Base-by-base conservation (phyloP, 208 protist species). In the Leishmania tarentolae region DNA sequence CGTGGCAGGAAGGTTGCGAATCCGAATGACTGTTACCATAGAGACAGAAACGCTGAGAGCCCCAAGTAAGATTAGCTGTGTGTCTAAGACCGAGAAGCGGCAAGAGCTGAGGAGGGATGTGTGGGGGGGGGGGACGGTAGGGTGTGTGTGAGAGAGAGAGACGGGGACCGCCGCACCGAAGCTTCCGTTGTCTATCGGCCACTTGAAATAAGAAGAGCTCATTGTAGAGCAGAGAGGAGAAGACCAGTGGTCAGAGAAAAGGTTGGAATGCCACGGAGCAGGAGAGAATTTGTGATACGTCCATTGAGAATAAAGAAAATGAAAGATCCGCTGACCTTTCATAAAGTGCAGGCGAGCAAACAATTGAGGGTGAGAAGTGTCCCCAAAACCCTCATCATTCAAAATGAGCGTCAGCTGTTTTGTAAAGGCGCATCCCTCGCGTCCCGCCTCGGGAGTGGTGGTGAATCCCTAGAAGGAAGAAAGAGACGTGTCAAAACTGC, bases 21-120 rank as follows among this genome's bases (percentile, higher is more conserved):
- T 83, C 46, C 90, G 85, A 78, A 95, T 88, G 11, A 69, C 86
- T 74, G 63, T 79, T 44, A 83, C 85, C 88, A 93, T 92, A 65
- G n/a, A 61, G 75, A 76, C 69, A 56, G 44, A 42, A 78, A 76
- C 24, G 75, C 40, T 42, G n/a, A 59, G 40, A 68, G 9, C 31
- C 47, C 46, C 35, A 50, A 56, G 50, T 40, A 72, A 74, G 24
- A 61, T 44, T 42, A 28, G 2, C 35, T 21, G 24, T 42, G 19
- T 63, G 19, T 17, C 17, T 56, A 31, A 76, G 35, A 17, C 35
- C 46, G 4, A 73, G 4, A 15, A 7, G 46, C 24, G 7, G 40
- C 50, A n/a, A 73, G 11, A 42, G n/a, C 37, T 5, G 40, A 13
- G 6, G 66, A 28, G 31, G 40, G 21, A 46, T n/a, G 40, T 42